Base-by-base conservation (phyloP, 805 yeast genomes). In the Pichia occidentalis region DNA sequence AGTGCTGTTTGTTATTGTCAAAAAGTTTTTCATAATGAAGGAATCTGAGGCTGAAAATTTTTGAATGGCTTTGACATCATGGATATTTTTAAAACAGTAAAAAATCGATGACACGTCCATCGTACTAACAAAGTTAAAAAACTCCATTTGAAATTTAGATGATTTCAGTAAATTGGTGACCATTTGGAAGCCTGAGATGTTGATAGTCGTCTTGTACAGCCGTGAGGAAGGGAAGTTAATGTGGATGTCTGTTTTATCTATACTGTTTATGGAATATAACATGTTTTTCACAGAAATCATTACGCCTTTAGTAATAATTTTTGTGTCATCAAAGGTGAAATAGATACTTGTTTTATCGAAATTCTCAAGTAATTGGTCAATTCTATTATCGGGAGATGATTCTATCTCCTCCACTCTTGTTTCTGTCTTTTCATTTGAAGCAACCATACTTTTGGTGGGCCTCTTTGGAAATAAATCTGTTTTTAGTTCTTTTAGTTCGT, bases 11-110 rank as follows among this genome's bases (percentile, higher is more conserved):
- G 53, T 47, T 11, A 49, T 21, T 4, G 56, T 42, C 4, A 54
- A 17, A 16, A 50, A 49, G 6, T 50, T 47, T 34, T 47, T 49
- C 10, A 52, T 40, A 34, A 54, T 29, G 22, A 49, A 53, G 7
- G 47, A 17, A 20, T 48, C 50, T 7, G 42, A 42, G n/a, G 26
- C 27, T 2, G 46, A 32, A 11, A 49, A 22, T 5, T 29, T 9
- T 11, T 38, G 37, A 11, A 50, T 43, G 12, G 29, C 39, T 1
- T 34, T 47, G 6, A 27, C 19, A 27, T 50, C 43, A n/a, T 41
- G 24, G 2, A 38, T 39, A 18, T 45, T 33, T 13, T 34, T 24
- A 8, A 40, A 19, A 7, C 43, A 36, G 13, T 25, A 29, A 12
- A 43, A 16, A 19, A 40, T 25, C 7, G 39, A 25, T 29, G 30